phyloP scores from a whole-genome alignment of 139 green algal genomes.

The Chlamydomonas urium region DNA sequence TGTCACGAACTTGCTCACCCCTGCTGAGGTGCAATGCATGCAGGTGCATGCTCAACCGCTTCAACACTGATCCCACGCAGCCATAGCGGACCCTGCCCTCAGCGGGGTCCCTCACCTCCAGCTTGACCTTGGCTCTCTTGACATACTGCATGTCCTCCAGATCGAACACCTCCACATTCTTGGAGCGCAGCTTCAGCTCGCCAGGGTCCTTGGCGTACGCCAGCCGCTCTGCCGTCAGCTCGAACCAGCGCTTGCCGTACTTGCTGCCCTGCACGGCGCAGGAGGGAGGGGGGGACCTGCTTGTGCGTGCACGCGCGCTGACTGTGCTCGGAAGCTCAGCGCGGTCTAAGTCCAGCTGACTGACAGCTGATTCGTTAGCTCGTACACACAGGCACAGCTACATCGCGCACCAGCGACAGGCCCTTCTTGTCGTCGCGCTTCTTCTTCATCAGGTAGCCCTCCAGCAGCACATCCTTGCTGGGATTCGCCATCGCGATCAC shows the following conservation, averaged over 20 bases:
- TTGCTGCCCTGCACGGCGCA: slow-evolving; percentile 16
- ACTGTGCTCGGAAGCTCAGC: not conserved
- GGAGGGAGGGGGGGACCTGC: not conserved
- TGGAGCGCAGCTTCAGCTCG: not conserved
- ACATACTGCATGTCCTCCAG: slow-evolving; percentile 16
- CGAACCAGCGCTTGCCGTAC: slow-evolving; percentile 26
- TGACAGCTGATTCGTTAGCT: not conserved
- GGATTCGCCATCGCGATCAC: too few relatives aligned
- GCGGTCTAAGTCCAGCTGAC: not conserved
- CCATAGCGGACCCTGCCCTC: too few relatives aligned
- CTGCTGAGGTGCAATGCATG: too few relatives aligned
- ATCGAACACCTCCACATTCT: slow-evolving; percentile 12
- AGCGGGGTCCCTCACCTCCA: slow-evolving; percentile 26
- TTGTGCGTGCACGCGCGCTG: too few relatives aligned
- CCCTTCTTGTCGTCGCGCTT: slow-evolving; percentile 15
- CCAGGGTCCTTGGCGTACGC: slow-evolving; percentile 19
- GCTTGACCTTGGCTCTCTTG: slow-evolving; percentile 7
- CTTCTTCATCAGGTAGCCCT: slow-evolving; percentile 20
- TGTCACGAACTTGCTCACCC: too few relatives aligned
- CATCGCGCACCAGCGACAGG: not conserved
- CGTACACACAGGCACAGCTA: not conserved
- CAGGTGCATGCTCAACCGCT: too few relatives aligned
- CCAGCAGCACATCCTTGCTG: slow-evolving; percentile 14
- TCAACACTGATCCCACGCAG: too few relatives aligned
- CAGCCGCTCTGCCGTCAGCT: slow-evolving; percentile 20